phyloP scores from a whole-genome alignment of 495 filamentous ascomycete species.

The Astrocystis sublimbata region DNA sequence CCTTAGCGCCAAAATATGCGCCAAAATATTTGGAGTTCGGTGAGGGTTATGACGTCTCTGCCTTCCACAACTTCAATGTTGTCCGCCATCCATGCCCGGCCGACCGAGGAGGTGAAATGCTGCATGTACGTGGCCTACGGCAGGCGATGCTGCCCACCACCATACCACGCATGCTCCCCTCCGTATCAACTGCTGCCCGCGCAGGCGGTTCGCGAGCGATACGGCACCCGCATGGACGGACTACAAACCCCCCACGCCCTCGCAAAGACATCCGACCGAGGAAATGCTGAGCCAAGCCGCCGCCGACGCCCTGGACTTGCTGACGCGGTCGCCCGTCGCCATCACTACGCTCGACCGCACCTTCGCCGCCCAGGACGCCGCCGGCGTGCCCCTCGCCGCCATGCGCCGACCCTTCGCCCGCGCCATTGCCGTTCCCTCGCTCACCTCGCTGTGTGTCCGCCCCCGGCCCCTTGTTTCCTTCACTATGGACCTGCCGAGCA shows the following conservation, averaged over 20 bases:
- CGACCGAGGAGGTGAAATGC: slow-evolving; percentile 38
- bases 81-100: slow-evolving; percentile 12
- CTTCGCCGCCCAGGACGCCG: slow-evolving; percentile 17
- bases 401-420: slow-evolving; percentile 33
- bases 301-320: slow-evolving; percentile 66
- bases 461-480: slow-evolving; percentile 73
- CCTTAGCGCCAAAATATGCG: slow-evolving; percentile 5
- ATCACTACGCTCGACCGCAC: slow-evolving; percentile 54
- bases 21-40: neutral
- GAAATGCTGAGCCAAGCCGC: slow-evolving; percentile 40
- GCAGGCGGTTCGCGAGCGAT: too few relatives aligned
- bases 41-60: slow-evolving; percentile 5
- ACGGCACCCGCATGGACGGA: too few relatives aligned
- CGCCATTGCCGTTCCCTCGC: slow-evolving; percentile 81
- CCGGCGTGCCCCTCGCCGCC: slow-evolving; percentile 26
- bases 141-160: slow-evolving; percentile 25
- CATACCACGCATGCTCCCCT: slow-evolving; percentile 29
- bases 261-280: slow-evolving; percentile 21
- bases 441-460: slow-evolving; percentile 70
- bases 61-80: neutral
- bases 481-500: slow-evolving; percentile 73
- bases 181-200: too few relatives aligned
- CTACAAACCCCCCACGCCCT: too few relatives aligned
- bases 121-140: slow-evolving; percentile 31
- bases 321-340: slow-evolving; percentile 74